Evolutionary conservation across 306 rosid species (phyloP), one percentile per base, ranked within the genome.

Genomic region (Cyclanthera cordifolia): DNA sequence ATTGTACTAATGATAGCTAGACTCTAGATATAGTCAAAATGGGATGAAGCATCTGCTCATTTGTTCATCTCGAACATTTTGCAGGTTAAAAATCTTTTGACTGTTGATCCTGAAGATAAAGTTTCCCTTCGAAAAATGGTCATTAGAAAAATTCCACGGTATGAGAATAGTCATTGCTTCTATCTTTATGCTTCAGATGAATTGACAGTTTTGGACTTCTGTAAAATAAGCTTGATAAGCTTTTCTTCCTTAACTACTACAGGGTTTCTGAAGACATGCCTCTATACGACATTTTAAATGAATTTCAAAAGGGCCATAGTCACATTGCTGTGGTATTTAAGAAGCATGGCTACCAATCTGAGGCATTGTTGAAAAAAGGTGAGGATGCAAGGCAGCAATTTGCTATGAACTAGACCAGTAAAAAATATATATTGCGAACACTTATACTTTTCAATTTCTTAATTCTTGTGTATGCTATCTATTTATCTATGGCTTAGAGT

Each of bases 271-370:
- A 93, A 79, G 83, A 88, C 78, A 87, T 93, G 94, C 99, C 99
- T 70, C 79, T 93, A 32, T 93, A 93, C 79, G 99, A 93, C 77
- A 90, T 93, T 70, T 81, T 93, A 59, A 93, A 93, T 70, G 95
- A 93, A 82, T 93, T 93, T 76, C 99, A 93, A 76, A 93, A 93
- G 81, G 99, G 96, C 56, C 99, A 93, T 82, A 93, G 99, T 77
- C 99, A 93, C 82, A 93, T 93, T 79, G 99, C 99, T 68, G 95
- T 93, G 74, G 96, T 90, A 58, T 87, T 84, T 75, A 83, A 77
- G 85, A 86, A 90, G 75, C 81, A 63, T 21, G 52, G 69, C 6
- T 45, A 77, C 72, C 73, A 52, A 45, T 67, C 58, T 57, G 84
- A 72, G 54, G 46, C 86, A 43, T 58, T 77, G 69, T 75, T 57